Base-by-base conservation (phyloP, 1,284 basidiomycete species). In the Heterobasidion annosum region DNA sequence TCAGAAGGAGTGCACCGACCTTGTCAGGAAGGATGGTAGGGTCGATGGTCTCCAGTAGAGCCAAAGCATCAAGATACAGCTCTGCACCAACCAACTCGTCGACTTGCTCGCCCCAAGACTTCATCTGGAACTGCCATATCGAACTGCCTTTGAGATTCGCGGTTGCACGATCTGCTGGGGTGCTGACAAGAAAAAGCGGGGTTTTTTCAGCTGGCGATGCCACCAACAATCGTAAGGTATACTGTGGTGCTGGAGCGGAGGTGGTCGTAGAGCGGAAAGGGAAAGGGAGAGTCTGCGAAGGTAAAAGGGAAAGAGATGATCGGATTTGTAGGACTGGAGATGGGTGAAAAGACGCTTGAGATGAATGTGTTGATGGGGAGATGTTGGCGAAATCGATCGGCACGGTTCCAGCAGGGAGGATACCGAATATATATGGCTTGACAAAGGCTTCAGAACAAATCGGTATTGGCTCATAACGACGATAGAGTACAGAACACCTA, bases 401-500 rank as follows among this genome's bases (percentile, higher is more conserved):
- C 2, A 85, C 74, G 1, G 82, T 74, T 1, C 84, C 83, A 0
- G 85, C 70, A 0, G 92, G 87, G 5, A 95, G 73, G 10, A 90
- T 73, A 0, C 91, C 85, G 64, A 96, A 81, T 42, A 97, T 77
- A 65, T 93, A 96, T 0, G 94, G 94, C 61, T 85, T 88, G 37
- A 89, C 73, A 57, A 85, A 90, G 0, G 84, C 92, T 91, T 42
- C 13, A 9, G 25, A 25, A 25, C 25, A 25, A 25, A 25, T 25
- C 4, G 25, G 25, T 4, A 25, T 25, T 25, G 25, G 3, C n/a
- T 34, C 8, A 8, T 37, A 16, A 16, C 8, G 12, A 8, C 8
- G 8, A 6, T 8, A 35, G 33, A 9, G 15, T 15, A 6, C 40
- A 10, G 8, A 5, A 18, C 9, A 35, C 75, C 62, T 59, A 87